A percentile compares a stretch with the other conserved stretches of the same genome.
Evolutionary conservation across 352 stramenopile genomes (phyloP).

Genomic region (Phytophthora vignae): DNA sequence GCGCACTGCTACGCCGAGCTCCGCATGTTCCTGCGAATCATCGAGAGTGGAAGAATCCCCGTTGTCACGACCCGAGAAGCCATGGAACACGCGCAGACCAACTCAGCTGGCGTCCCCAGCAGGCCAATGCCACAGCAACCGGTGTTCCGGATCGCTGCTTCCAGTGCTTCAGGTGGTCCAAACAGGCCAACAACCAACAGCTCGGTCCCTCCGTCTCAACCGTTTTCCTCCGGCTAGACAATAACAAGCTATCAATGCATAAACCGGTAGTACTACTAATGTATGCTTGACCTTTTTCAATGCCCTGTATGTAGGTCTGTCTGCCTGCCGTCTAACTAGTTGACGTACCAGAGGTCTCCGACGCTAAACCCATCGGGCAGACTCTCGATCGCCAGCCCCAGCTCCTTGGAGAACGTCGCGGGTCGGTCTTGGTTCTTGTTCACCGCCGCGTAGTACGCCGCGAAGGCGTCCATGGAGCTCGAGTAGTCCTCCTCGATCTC

Average conservation of each 20-base stretch:
- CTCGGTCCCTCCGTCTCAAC: slow-evolving; percentile 16
- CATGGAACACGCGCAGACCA: slow-evolving; percentile 26
- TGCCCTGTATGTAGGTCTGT: not conserved
- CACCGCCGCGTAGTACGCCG: slow-evolving; percentile 90
- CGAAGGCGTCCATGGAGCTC: slow-evolving; percentile 89
- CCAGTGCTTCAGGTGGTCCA: not conserved
- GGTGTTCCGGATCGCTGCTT: slow-evolving; percentile 9
- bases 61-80: slow-evolving; percentile 34
- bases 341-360: slow-evolving; percentile 75
- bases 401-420: slow-evolving; percentile 75
- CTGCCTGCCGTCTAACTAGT: slow-evolving; percentile 23
- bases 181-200: slow-evolving; percentile 21
- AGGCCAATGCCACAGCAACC: slow-evolving; percentile 13
- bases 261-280: too few species aligned
- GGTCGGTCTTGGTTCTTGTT: slow-evolving; percentile 86
- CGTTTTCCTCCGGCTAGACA: slow-evolving; percentile 11
- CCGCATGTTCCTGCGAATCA: slow-evolving; percentile 31
- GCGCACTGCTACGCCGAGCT: slow-evolving; percentile 25
- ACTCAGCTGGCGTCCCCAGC: slow-evolving; percentile 12
- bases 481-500: slow-evolving; percentile 90
- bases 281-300: not conserved
- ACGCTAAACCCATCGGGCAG: slow-evolving; percentile 82
- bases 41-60: slow-evolving; percentile 20
- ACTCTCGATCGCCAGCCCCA: slow-evolving; percentile 89
- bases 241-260: not conserved